Evolutionary conservation across 805 yeast species (phyloP).

Genomic region (Pichia californica): DNA sequence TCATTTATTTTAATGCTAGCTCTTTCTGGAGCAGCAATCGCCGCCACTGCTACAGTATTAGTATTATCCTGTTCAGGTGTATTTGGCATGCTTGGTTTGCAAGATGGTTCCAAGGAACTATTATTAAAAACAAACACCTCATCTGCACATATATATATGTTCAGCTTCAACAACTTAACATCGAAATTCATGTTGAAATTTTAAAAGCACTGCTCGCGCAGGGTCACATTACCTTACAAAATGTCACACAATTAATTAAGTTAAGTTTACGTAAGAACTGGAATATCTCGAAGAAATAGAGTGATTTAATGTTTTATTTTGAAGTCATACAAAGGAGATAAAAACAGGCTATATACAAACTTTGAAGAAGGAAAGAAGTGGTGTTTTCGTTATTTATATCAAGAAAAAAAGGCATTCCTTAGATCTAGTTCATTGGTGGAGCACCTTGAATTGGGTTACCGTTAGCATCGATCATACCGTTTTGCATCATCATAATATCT

Average conservation of each 20-base stretch:
- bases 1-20: slow-evolving; percentile 3
- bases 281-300: neutral
- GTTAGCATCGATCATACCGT: slow-evolving; percentile 73
- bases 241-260: too few species aligned
- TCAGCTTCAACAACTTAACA: too few species aligned
- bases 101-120: too few species aligned
- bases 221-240: too few species aligned
- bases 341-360: slow-evolving; percentile 8
- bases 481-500: slow-evolving; percentile 87
- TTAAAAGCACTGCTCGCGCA: too few species aligned
- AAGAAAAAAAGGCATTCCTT: neutral
- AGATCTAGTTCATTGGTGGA: slow-evolving; percentile 32
- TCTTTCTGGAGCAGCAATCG: neutral
- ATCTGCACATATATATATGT: too few species aligned
- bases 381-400: too few species aligned
- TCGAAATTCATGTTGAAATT: neutral
- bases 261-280: neutral
- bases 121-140: too few species aligned
- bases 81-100: too few species aligned
- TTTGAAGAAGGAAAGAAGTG: neutral
- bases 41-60: too few species aligned
- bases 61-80: too few species aligned
- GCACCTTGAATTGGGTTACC: slow-evolving; percentile 85
- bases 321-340: slow-evolving; percentile 7
- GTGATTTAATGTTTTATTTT: neutral